These are phyloP conservation scores for Pterocarpus macrocarpus DNA, from an alignment of 306 rosid species.

Conservation along the genomic window DNA sequence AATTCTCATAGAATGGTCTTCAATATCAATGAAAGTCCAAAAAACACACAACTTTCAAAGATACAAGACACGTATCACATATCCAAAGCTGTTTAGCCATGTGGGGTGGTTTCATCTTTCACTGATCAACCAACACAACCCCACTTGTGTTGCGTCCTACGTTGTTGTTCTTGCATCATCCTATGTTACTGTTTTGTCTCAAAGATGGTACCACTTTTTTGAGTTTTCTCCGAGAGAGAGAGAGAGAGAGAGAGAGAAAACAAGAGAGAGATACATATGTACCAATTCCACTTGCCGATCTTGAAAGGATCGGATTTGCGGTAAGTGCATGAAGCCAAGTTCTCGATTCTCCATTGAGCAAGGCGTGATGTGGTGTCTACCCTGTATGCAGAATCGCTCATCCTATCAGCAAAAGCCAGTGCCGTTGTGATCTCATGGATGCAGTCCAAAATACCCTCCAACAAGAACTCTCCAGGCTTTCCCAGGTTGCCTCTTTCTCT, in stretches of 20 bases:
- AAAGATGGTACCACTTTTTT: slow-evolving; percentile 9
- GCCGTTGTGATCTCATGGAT: slow-evolving; percentile 93
- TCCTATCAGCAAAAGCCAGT: slow-evolving; percentile 80
- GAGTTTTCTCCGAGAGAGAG: too few relatives aligned
- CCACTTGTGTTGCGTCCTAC: slow-evolving; percentile 12
- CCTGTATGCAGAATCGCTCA: slow-evolving; percentile 91
- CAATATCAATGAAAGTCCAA: neutral
- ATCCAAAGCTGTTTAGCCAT: slow-evolving; percentile 36
- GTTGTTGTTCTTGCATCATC: too few relatives aligned
- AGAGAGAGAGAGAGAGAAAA: too few relatives aligned
- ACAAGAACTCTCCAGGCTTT: slow-evolving; percentile 82
- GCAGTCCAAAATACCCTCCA: slow-evolving; percentile 89
- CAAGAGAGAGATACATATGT: neutral
- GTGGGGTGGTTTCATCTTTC: slow-evolving; percentile 10
- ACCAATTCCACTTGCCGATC: slow-evolving; percentile 98
- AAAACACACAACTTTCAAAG: slow-evolving; percentile 2
- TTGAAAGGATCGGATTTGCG: slow-evolving; percentile 99
- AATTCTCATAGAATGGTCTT: neutral
- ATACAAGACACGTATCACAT: slow-evolving; percentile 26
- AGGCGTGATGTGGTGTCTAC: slow-evolving; percentile 94
- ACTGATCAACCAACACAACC: slow-evolving; percentile 19
- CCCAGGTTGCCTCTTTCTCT: slow-evolving; percentile 84
- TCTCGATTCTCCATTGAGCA: slow-evolving; percentile 99
- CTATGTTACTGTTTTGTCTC: neutral
- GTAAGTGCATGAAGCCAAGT: slow-evolving; percentile 87